A percentile compares a stretch with the other conserved stretches of the same genome.
Evolutionary conservation across 2,329 filamentous ascomycete species (phyloP).

Genomic region (Waltergamsia citrina): DNA sequence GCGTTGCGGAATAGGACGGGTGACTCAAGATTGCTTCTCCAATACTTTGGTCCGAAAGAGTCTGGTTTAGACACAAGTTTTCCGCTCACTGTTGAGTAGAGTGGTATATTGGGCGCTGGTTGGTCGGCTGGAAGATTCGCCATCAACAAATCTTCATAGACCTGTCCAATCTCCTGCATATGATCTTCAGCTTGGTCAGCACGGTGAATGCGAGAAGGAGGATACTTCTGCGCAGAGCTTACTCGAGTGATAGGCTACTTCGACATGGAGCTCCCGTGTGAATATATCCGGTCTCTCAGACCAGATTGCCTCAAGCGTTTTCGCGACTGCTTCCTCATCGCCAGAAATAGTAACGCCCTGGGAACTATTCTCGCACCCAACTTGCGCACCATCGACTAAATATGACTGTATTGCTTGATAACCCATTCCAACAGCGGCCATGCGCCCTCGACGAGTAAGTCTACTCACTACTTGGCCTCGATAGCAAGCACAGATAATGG

Average conservation of each 20-base stretch:
- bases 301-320: conserved; percentile 17
- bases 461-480: conserved; percentile 20
- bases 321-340: conserved; percentile 13
- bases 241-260: conserved; percentile 30
- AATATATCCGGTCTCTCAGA: conserved; percentile 16
- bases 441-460: conserved; percentile 15
- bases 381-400: conserved; percentile 13
- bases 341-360: conserved; percentile 25
- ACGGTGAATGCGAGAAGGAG: no score
- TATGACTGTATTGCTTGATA: conserved; percentile 15
- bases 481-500: conserved; percentile 27
- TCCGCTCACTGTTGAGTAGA: no score
- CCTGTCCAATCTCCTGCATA: no score
- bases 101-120: no score
- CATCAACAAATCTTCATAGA: no score
- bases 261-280: conserved; percentile 21
- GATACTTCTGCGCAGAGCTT: no score
- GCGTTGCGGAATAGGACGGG: conserved; percentile 20
- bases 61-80: no score
- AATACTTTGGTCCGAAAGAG: conserved; percentile 16
- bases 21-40: conserved; percentile 21
- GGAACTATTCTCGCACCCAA: conserved; percentile 28
- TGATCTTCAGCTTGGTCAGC: no score
- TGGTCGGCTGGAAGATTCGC: no score
- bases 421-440: conserved; percentile 29